A percentile compares a stretch with the other conserved stretches of the same genome.
phyloP scores from a whole-genome alignment of 441 rosid genomes.

The Gossypium aridum region DNA sequence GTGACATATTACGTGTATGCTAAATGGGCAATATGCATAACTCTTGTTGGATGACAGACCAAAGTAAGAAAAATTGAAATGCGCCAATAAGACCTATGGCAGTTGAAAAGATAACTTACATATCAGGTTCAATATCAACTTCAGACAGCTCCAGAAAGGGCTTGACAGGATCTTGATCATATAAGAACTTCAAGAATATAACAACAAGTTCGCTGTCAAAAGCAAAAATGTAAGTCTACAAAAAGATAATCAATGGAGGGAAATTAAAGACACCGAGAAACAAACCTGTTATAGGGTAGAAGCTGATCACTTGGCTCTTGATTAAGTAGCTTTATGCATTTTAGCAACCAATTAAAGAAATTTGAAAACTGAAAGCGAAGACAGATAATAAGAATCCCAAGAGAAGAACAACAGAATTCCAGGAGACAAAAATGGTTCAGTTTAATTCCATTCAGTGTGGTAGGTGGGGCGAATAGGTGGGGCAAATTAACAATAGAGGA shows the following conservation, averaged over 20 bases:
- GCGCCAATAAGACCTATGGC: slow-evolving; percentile 7
- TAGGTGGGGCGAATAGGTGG: background rate
- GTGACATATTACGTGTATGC: background rate
- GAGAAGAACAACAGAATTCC: slow-evolving; percentile 1
- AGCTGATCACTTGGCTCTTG: slow-evolving; percentile 91
- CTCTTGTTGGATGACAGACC: slow-evolving; percentile 5
- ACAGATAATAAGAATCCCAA: slow-evolving; percentile 15
- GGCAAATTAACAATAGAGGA: background rate
- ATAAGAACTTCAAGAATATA: slow-evolving; percentile 84
- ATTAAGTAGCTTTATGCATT: slow-evolving; percentile 83
- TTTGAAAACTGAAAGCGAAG: slow-evolving; percentile 63
- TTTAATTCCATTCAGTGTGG: background rate
- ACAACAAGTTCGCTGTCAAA: slow-evolving; percentile 82
- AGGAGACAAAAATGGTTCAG: background rate
- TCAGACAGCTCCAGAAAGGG: slow-evolving; percentile 62
- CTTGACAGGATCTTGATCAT: slow-evolving; percentile 91
- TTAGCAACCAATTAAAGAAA: slow-evolving; percentile 92
- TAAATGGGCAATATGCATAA: background rate
- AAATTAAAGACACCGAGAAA: slow-evolving; percentile 17
- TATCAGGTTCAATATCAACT: slow-evolving; percentile 54
- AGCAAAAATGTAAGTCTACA: slow-evolving; percentile 18
- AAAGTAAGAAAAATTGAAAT: slow-evolving; percentile 9
- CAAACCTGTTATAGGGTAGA: slow-evolving; percentile 68
- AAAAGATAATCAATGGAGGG: slow-evolving; percentile 9
- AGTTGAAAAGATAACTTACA: slow-evolving; percentile 43